Percentiles rank a stretch among this genome's conserved stretches.
phyloP scores from a whole-genome alignment of 1,284 basidiomycete genomes.

The Trametes versicolor region DNA sequence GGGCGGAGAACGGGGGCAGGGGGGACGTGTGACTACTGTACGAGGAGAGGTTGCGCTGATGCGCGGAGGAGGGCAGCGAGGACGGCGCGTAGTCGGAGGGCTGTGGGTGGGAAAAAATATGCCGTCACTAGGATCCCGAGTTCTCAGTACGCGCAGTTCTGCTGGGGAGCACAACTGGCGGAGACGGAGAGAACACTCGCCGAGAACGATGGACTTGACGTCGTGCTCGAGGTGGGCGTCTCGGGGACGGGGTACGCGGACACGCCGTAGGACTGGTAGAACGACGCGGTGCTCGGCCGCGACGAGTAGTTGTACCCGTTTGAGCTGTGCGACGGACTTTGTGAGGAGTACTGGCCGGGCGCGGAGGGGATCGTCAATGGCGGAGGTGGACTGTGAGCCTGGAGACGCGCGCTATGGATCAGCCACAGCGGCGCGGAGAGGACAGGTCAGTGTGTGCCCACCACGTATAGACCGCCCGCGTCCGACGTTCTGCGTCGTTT shows the following conservation, averaged over 20 bases:
- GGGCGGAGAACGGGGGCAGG: slow-evolving; percentile 40
- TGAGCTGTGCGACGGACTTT: slow-evolving; percentile 26
- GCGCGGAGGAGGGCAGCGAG: slow-evolving; percentile 26
- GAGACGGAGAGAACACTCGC: slow-evolving; percentile 68
- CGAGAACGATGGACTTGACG: slow-evolving; percentile 81
- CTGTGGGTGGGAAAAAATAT: slow-evolving; percentile 56
- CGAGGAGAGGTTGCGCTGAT: slow-evolving; percentile 36
- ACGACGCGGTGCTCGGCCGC: slow-evolving; percentile 43
- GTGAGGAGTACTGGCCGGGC: slow-evolving; percentile 43
- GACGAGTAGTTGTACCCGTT: slow-evolving; percentile 21
- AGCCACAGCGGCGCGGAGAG: slow-evolving; percentile 2
- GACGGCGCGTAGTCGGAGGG: slow-evolving; percentile 60
- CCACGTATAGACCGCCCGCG: slow-evolving; percentile 68
- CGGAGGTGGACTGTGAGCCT: slow-evolving; percentile 58
- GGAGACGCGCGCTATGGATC: neutral
- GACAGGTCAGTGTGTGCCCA: slow-evolving; percentile 39
- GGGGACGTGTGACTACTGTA: slow-evolving; percentile 22
- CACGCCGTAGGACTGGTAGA: slow-evolving; percentile 61
- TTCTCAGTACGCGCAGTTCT: slow-evolving; percentile 45
- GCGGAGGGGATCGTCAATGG: slow-evolving; percentile 65
- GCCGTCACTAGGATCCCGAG: slow-evolving; percentile 59
- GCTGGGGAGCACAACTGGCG: slow-evolving; percentile 41
- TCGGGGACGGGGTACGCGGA: slow-evolving; percentile 66
- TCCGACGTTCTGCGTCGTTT: slow-evolving; percentile 63
- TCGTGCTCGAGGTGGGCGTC: slow-evolving; percentile 78